Evolutionary conservation across 139 green algal genomes (phyloP).

Genomic region (Penium margaritaceum): DNA sequence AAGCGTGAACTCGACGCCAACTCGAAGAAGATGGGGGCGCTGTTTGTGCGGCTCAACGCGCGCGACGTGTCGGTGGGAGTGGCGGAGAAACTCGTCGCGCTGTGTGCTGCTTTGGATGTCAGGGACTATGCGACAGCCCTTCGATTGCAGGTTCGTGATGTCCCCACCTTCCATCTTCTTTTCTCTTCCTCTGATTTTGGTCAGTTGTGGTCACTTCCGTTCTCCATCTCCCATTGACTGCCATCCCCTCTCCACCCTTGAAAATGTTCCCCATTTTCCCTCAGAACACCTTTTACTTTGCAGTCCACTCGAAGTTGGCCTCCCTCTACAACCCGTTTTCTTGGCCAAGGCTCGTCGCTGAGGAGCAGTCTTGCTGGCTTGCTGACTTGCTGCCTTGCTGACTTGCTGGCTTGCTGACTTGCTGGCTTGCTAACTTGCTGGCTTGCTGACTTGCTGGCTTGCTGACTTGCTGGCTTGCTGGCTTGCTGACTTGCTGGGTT

Average conservation of each 20-base stretch:
- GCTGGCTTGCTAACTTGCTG: neutral
- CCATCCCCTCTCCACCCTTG: too few relatives aligned
- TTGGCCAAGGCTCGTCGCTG: too few relatives aligned
- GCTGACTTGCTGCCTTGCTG: too few relatives aligned
- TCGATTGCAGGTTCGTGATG: slow-evolving; percentile 51
- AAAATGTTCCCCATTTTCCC: neutral
- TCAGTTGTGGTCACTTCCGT: neutral
- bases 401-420: neutral
- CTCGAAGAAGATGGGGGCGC: slow-evolving; percentile 68
- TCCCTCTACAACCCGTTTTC: neutral
- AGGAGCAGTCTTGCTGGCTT: too few relatives aligned
- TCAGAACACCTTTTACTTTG: neutral
- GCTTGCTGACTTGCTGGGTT: neutral
- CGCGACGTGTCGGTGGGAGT: slow-evolving; percentile 65
- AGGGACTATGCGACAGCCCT: slow-evolving; percentile 69
- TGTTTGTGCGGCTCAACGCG: slow-evolving; percentile 84
- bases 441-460: neutral
- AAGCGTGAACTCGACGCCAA: slow-evolving; percentile 94
- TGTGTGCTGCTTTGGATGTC: slow-evolving; percentile 68
- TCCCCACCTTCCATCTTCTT: neutral
- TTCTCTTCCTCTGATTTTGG: neutral
- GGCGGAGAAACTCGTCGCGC: slow-evolving; percentile 65
- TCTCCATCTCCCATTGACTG: neutral
- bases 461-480: neutral
- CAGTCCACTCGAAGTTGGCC: neutral